A percentile compares a stretch with the other conserved stretches of the same genome.
phyloP scores from a whole-genome alignment of 139 green algal genomes.

The Trebouxia sp. region DNA sequence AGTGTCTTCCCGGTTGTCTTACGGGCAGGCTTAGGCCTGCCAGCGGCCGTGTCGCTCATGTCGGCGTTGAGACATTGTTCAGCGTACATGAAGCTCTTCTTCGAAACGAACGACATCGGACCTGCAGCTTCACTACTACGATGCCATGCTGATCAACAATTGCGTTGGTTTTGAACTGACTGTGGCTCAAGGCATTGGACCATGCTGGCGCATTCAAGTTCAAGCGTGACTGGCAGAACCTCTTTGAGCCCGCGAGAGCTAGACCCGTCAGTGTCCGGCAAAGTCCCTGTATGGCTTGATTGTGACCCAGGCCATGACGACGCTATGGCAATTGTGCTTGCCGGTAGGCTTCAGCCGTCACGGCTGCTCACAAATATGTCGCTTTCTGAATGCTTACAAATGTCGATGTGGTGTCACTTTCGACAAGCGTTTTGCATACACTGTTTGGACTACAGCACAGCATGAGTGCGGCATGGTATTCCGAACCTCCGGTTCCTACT shows the following conservation, averaged over 20 bases:
- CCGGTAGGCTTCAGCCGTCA: slow-evolving; percentile 25
- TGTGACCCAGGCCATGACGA: slow-evolving; percentile 68
- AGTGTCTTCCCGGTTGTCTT: too few relatives aligned
- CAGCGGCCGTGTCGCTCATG: too few relatives aligned
- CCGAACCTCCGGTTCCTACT: not conserved
- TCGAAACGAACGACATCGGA: too few relatives aligned
- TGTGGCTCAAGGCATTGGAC: too few relatives aligned
- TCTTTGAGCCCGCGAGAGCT: slow-evolving; percentile 1
- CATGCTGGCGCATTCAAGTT: not conserved
- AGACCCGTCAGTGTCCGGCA: not conserved
- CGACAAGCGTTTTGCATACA: not conserved
- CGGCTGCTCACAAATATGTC: not conserved
- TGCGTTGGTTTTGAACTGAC: too few relatives aligned
- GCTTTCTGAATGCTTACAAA: too few relatives aligned
- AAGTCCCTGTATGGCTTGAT: slow-evolving; percentile 44
- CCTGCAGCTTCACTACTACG: too few relatives aligned
- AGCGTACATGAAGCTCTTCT: too few relatives aligned
- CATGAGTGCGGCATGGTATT: not conserved
- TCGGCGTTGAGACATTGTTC: too few relatives aligned
- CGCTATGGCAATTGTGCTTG: slow-evolving; percentile 61
- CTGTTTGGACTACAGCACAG: not conserved
- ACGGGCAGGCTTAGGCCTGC: too few relatives aligned
- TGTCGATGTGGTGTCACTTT: too few relatives aligned
- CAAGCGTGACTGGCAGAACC: not conserved
- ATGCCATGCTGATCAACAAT: too few relatives aligned